Conservation (phyloP, 495 filamentous ascomycete genomes). For the Penicillium robsamsonii region DNA sequence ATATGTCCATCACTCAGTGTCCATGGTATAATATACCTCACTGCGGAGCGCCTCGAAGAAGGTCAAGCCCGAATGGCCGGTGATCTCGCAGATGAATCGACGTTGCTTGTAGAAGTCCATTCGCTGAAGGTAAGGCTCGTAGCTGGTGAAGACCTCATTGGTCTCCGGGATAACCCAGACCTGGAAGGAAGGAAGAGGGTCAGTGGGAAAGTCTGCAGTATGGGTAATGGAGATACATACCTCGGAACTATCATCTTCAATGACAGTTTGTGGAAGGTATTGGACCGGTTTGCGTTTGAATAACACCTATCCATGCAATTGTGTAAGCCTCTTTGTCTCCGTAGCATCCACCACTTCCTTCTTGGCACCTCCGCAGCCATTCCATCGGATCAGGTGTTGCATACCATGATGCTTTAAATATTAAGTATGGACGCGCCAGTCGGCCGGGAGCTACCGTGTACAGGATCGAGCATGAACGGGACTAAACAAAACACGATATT, state of each 20-base stretch:
- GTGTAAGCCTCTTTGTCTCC: constrained; percentile 22
- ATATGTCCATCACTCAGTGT: neutral
- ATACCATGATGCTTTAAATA: constrained; percentile 41
- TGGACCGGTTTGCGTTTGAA: constrained; percentile 96
- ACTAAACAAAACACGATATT: constrained; percentile 24
- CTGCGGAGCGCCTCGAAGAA: constrained; percentile 92
- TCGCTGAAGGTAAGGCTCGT: constrained; percentile 81
- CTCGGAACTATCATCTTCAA: constrained; percentile 78
- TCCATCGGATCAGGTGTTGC: constrained; percentile 8
- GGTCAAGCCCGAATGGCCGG: constrained; percentile 85
- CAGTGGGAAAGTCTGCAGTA: constrained; percentile 5
- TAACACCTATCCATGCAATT: constrained; percentile 61
- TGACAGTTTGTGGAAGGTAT: constrained; percentile 66
- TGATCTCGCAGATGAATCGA: constrained; percentile 92
- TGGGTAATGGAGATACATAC: constrained; percentile 42
- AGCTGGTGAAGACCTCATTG: constrained; percentile 83
- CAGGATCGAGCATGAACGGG: constrained; percentile 22
- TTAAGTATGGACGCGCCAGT: constrained; percentile 27
- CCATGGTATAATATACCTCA: constrained; percentile 63
- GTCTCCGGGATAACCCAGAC: constrained; percentile 91
- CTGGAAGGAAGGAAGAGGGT: constrained; percentile 43
- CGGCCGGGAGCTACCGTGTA: constrained; percentile 27
- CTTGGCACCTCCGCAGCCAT: constrained; percentile 5
- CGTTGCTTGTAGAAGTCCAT: constrained; percentile 94
- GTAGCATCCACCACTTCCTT: constrained; percentile 1